phyloP scores from a whole-genome alignment of 2,329 filamentous ascomycete species.

The Cercospora berteroae region DNA sequence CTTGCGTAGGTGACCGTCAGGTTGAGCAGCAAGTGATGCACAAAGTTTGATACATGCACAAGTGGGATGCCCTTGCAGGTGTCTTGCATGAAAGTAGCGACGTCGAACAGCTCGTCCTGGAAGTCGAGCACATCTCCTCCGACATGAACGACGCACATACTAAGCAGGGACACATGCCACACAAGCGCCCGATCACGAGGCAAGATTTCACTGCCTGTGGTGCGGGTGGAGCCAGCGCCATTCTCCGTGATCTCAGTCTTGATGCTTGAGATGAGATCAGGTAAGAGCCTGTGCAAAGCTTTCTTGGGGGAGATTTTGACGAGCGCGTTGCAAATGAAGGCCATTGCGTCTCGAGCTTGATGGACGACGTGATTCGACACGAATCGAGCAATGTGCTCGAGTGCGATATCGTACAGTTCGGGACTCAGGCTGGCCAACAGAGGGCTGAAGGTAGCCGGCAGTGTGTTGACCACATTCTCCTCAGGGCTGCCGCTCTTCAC shows the following conservation, averaged over 20 bases:
- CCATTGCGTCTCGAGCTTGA: conserved; percentile 95
- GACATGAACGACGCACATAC: conserved; percentile 97
- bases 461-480: conserved; percentile 92
- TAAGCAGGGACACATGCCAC: conserved; percentile 95
- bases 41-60: conserved; percentile 95
- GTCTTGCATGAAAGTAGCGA: conserved; percentile 94
- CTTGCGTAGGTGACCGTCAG: conserved; percentile 91
- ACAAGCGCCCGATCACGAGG: conserved; percentile 89
- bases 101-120: conserved; percentile 83
- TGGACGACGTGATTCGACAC: conserved; percentile 93
- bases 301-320: conserved; percentile 96
- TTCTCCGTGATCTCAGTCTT: conserved; percentile 97
- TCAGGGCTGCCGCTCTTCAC: conserved; percentile 89
- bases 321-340: conserved; percentile 93
- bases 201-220: conserved; percentile 87
- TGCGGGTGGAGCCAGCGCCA: conserved; percentile 89
- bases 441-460: conserved; percentile 87
- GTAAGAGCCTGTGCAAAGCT: conserved; percentile 84
- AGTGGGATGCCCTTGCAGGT: conserved; percentile 91
- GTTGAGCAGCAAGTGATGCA: conserved; percentile 93
- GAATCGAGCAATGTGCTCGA: conserved; percentile 90
- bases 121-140: conserved; percentile 86
- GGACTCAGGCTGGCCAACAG: conserved; percentile 87
- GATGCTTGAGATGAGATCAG: conserved; percentile 86
- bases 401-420: conserved; percentile 84